Evolutionary conservation across 2,329 filamentous ascomycete genomes (phyloP).

Genomic region (Ophiostoma montium): DNA sequence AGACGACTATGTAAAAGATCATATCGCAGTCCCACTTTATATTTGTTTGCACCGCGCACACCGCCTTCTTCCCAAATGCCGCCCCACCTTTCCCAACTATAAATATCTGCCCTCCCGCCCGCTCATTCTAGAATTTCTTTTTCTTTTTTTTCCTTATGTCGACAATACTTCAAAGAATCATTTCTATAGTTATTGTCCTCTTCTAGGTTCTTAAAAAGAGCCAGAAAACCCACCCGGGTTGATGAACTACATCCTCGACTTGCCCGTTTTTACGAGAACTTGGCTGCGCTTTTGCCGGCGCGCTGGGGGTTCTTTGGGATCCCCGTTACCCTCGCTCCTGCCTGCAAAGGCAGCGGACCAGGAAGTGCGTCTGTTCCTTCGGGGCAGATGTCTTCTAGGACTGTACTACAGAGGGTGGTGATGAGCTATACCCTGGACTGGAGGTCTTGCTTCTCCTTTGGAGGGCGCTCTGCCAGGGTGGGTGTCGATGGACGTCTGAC

Average conservation of each 20-base stretch:
- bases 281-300: constrained; percentile 3
- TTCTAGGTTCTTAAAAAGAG: constrained; percentile 87
- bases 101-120: constrained; percentile 22
- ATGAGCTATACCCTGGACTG: constrained; percentile 77
- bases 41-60: background rate
- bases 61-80: background rate
- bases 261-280: constrained; percentile 12
- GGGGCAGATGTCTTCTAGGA: constrained; percentile 14
- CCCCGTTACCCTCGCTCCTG: constrained; percentile 39
- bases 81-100: constrained; percentile 21
- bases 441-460: constrained; percentile 48
- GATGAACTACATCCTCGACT: constrained; percentile 76
- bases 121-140: constrained; percentile 19
- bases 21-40: no score
- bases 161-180: constrained; percentile 71
- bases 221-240: constrained; percentile 91
- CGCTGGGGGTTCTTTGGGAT: constrained; percentile 25
- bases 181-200: constrained; percentile 95
- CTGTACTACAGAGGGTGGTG: constrained; percentile 74
- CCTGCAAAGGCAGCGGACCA: constrained; percentile 46
- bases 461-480: constrained; percentile 62
- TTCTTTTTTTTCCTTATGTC: constrained; percentile 42
- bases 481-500: constrained; percentile 85
- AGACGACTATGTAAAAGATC: no score
- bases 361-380: constrained; percentile 1